Conservation (phyloP, 805 yeast genomes). For the Saccharomycopsis sp. region DNA sequence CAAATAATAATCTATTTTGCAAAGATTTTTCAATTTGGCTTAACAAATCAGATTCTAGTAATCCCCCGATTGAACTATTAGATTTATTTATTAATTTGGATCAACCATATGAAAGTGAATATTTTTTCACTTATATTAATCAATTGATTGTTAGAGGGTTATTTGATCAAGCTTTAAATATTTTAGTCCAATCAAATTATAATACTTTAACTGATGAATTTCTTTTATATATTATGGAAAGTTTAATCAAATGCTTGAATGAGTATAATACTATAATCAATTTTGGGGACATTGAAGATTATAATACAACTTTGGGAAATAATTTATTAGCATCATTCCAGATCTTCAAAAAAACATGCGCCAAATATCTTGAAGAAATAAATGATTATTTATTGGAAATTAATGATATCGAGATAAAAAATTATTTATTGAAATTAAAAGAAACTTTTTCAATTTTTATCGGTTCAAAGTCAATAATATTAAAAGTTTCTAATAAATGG, state of each 20-base stretch:
- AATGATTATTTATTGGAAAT: slow-evolving; percentile 1
- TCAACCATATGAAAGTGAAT: slow-evolving; percentile 37
- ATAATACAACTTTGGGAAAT: neutral
- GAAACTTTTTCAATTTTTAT: slow-evolving; percentile 26
- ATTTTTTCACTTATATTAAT: slow-evolving; percentile 54
- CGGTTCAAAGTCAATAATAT: slow-evolving; percentile 35
- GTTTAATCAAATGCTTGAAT: slow-evolving; percentile 20
- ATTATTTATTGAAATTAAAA: slow-evolving; percentile 19
- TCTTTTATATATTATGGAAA: slow-evolving; percentile 5
- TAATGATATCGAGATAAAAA: slow-evolving; percentile 8
- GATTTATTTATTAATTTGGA: slow-evolving; percentile 34
- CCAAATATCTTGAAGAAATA: neutral
- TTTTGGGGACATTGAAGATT: slow-evolving; percentile 2
- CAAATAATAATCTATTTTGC: slow-evolving; percentile 37
- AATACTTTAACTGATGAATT: slow-evolving; percentile 25
- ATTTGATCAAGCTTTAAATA: slow-evolving; percentile 42
- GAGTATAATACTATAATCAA: slow-evolving; percentile 10
- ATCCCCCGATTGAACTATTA: slow-evolving; percentile 42
- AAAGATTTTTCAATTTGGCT: slow-evolving; percentile 47
- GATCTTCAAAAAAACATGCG: too few relatives aligned
- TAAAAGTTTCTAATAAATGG: slow-evolving; percentile 49
- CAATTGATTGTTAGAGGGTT: slow-evolving; percentile 53
- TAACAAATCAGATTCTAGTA: slow-evolving; percentile 53
- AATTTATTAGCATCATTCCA: slow-evolving; percentile 1
- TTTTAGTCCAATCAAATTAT: slow-evolving; percentile 34